Base-by-base conservation (phyloP, 208 protist genomes). In the Trypanosoma mega region DNA sequence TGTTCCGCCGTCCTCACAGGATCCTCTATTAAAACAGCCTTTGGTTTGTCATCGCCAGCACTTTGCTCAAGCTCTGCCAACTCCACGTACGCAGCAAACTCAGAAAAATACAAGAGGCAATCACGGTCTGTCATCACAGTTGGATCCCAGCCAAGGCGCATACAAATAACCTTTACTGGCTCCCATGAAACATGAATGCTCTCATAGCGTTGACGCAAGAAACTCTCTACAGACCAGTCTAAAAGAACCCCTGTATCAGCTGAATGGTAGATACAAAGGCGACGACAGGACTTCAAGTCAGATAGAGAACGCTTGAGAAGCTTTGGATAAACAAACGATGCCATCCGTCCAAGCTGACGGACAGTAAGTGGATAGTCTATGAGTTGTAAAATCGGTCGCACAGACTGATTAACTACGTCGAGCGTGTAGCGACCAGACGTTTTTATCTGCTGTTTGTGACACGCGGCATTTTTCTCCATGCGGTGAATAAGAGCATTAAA, bases 131-230 rank as follows among this genome's bases (percentile, higher is more conserved):
- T 72, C 51, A 96, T 68, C 34, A 85, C 73, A 27, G 89, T 78
- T 44, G 67, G 53, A 33, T 72, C 76, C 89, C 89, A 96, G 37
- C 84, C 84, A 54, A 88, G 92, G 31, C 89, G 82, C 58, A 76
- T 77, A 53, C 72, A 81, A 21, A 96, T 80, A 21, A 92, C 77
- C 48, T 90, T 76, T 69, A 92, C 73, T 16, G 83, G 86, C 72
- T 96, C 85, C 89, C 89, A 96, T 56, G 89, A 96, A 34, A 93
- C 30, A 53, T 96, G 89, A 63, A 96, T 85, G 51, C 89, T 90
- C 68, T 96, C 89, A 70, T 96, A 96, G 54, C 89, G 89, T 48
- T 85, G 83, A 14, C 89, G 89, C 12, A 96, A 75, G 61, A 96
- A 96, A 58, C 93, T 85, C 66, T 96, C 85, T 26, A 77, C 72